Evolutionary conservation across 2,329 filamentous ascomycete species (phyloP), one percentile per base, ranked within the genome.

Genomic region (Fusarium austroafricanum): DNA sequence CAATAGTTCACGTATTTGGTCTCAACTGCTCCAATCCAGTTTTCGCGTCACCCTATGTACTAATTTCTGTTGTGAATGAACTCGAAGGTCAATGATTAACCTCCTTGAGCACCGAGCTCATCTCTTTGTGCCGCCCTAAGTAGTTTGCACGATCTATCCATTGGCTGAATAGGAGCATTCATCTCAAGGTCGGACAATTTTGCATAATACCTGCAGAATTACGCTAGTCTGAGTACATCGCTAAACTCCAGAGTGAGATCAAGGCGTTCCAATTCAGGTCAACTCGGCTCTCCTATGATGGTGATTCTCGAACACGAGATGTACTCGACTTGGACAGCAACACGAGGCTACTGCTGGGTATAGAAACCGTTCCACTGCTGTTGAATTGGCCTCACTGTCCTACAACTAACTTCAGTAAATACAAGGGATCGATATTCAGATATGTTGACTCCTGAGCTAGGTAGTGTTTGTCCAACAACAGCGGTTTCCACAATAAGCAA

Each of bases 401-500:
- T 42, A 59, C 59, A 14, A 23, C 35, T 39, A 38, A 44, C 44
- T 42, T 53, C 52, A 55, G 49, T 46, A 40, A 44, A 68, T 38
- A 37, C 52, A 62, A 52, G 66, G 60, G 52, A 40, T 43, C 45
- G 33, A 53, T 39, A 38, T 54, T 28, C 14, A 33, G 46, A 39
- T 55, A 18, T 26, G 39, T 21, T 45, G 45, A 60, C 43, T 40
- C 29, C 53, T 26, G 55, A 39, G 43, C 20, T 46, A 40, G 26
- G 26, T 10, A 26, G n/a, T 44, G 35, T 46, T 64, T 55, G 67
- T 52, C 46, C 37, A 59, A 55, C 46, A 23, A 14, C 4, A 28
- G 11, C 28, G 21, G 33, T 53, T 56, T 35, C 57, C 60, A 54
- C 49, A 68, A 58, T 39, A 46, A 57, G 60, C 26, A 23, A 39